A percentile compares a stretch with the other conserved stretches of the same genome.
Conservation (phyloP, 176 grass and related monocot genomes). For the Eleusine coracana region DNA sequence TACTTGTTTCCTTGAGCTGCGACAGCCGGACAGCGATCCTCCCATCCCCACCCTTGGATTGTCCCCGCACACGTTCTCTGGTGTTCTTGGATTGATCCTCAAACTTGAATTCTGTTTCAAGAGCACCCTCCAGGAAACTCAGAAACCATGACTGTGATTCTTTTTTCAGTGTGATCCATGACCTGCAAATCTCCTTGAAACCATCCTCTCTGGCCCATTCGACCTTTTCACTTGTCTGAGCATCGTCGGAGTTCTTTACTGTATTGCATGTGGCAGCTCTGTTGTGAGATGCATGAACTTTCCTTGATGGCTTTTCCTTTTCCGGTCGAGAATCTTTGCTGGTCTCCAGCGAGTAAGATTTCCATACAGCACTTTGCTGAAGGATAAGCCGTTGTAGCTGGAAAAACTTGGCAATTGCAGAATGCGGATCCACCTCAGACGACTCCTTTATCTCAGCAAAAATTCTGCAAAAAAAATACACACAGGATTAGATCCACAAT, state of each 20-base stretch:
- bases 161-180: conserved; percentile 59
- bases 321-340: conserved; percentile 50
- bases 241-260: conserved; percentile 50
- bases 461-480: conserved; percentile 57
- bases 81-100: conserved; percentile 48
- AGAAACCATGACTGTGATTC: conserved; percentile 87
- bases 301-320: conserved; percentile 68
- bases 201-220: conserved; percentile 91
- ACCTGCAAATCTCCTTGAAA: conserved; percentile 85
- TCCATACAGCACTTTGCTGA: conserved; percentile 69
- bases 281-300: conserved; percentile 49
- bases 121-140: conserved; percentile 72
- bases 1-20: conserved; percentile 86
- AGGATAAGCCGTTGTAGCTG: conserved; percentile 71
- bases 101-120: conserved; percentile 68
- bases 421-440: conserved; percentile 59
- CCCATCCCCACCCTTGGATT: conserved; percentile 65
- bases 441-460: conserved; percentile 77
- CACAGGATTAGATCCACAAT: background rate
- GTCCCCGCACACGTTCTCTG: conserved; percentile 50
- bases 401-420: conserved; percentile 82
- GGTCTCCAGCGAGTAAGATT: conserved; percentile 45
- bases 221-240: conserved; percentile 54
- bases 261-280: conserved; percentile 44
- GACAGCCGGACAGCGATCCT: conserved; percentile 77